Base-by-base conservation (phyloP, 805 yeast genomes). In the Lipomyces yamadae region DNA sequence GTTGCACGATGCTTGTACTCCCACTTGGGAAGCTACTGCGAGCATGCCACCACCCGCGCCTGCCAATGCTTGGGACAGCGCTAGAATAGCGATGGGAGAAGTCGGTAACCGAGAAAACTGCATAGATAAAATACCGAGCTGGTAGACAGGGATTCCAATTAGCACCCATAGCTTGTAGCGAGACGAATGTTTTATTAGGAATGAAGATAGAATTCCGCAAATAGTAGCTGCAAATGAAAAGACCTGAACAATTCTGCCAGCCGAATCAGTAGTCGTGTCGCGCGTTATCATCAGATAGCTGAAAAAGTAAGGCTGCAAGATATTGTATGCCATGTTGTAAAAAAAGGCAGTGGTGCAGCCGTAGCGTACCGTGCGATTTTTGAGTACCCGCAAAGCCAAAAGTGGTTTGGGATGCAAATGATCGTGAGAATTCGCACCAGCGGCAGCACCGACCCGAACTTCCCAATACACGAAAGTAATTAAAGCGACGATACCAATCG, bases 291-390 rank as follows among this genome's bases (percentile, higher is more conserved):
- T 73, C 65, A 88, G 77, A 45, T 87, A 88, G 0, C 90, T 81
- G 76, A 86, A 87, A 74, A 88, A 74, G 75, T 81, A 88, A 68
- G 85, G 88, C 69, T 84, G 83, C 55, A 87, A 88, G 85, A 87
- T 82, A 74, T 85, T 83, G 81, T 81, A 87, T 58, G 86, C 80
- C 74, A 86, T 81, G 76, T 86, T 84, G 66, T 85, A 80, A 65
- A 87, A 77, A 71, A 87, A 78, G 2, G 85, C 85, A 63, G 86
- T 78, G 37, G 80, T 71, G 65, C 87, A 74, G 11, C 91, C 88
- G n/a, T 88, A 78, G 86, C 88, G 86, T 32, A 88, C 86, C 67
- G 89, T 88, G 71, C 89, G 82, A 75, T 88, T 89, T 67, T 80
- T 85, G 73, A 88, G 73, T 65, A 88, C 78, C 4, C 77, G 74